Evolutionary conservation across 306 rosid genomes (phyloP).

Genomic region (Vigna reflexopilosa): DNA sequence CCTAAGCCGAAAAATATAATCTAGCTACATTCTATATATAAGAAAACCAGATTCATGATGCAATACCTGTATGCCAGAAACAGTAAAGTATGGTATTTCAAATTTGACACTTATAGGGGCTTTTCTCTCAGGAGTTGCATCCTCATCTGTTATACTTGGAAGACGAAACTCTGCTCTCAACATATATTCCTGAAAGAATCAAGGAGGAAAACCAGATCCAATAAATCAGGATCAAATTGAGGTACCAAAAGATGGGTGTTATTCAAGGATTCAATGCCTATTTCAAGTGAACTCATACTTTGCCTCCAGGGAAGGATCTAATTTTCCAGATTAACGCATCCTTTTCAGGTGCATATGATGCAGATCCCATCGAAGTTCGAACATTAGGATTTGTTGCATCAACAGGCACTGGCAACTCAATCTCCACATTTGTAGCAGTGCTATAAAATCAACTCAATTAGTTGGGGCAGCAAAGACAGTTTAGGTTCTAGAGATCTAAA

Average conservation of each 20-base stretch:
- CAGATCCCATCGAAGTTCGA: constrained; percentile 98
- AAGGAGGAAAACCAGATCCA: constrained; percentile 25
- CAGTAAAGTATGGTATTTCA: constrained; percentile 94
- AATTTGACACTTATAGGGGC: constrained; percentile 93
- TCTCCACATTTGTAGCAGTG: constrained; percentile 96
- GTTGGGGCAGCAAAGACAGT: constrained; percentile 37
- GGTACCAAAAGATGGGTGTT: constrained; percentile 28
- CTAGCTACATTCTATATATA: constrained; percentile 24
- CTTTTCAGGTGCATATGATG: constrained; percentile 93
- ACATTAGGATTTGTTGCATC: constrained; percentile 93
- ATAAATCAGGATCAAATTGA: background rate
- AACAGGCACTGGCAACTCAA: constrained; percentile 86
- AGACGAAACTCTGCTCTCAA: constrained; percentile 89
- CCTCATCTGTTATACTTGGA: constrained; percentile 82
- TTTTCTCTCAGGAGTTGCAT: constrained; percentile 83
- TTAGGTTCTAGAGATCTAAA: constrained; percentile 18
- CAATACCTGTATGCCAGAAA: constrained; percentile 91
- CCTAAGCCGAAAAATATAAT: constrained; percentile 10
- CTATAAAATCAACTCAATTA: constrained; percentile 59
- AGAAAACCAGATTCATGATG: constrained; percentile 26
- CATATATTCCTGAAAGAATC: constrained; percentile 74
- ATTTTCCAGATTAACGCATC: constrained; percentile 95
- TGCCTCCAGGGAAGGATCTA: constrained; percentile 98
- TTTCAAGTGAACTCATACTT: constrained; percentile 58
- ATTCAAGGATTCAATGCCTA: constrained; percentile 35